Conservation (phyloP, 2,329 filamentous ascomycete genomes). For the Colletotrichum gloeosporioides region DNA sequence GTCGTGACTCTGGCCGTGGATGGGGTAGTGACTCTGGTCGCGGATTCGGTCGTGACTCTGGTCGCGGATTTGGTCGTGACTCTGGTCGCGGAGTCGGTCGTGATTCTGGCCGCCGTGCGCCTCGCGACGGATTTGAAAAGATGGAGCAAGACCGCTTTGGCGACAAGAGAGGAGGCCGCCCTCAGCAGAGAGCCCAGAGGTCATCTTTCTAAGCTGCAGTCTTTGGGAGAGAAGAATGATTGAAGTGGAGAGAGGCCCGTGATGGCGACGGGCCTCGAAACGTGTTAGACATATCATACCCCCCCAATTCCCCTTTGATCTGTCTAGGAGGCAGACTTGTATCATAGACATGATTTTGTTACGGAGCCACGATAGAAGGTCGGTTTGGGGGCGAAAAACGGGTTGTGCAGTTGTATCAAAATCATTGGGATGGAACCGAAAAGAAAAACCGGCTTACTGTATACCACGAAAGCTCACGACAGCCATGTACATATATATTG, state of each 20-base stretch:
- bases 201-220: not conserved
- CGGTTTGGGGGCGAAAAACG: not conserved
- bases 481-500: constrained; percentile 14
- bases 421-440: not conserved
- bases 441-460: not conserved
- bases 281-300: not conserved
- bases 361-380: not conserved
- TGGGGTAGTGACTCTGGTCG: constrained; percentile 13
- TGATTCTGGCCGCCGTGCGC: not conserved
- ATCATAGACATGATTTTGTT: constrained; percentile 2
- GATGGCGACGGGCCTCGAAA: not conserved
- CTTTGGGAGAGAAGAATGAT: not conserved
- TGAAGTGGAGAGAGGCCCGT: not conserved
- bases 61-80: constrained; percentile 4
- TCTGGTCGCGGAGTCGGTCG: constrained; percentile 15
- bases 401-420: not conserved
- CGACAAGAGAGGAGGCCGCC: not conserved
- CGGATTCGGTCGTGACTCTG: not conserved
- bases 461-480: not conserved
- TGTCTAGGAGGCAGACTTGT: constrained; percentile 5
- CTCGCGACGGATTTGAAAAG: constrained; percentile 12
- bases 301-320: not conserved
- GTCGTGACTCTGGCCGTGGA: constrained; percentile 16
- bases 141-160: constrained; percentile 1
- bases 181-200: not conserved